Percentiles rank a stretch among this genome's conserved stretches.
Evolutionary conservation across 2,329 filamentous ascomycete species (phyloP).

Genomic region (Akanthomyces dipterigenus): DNA sequence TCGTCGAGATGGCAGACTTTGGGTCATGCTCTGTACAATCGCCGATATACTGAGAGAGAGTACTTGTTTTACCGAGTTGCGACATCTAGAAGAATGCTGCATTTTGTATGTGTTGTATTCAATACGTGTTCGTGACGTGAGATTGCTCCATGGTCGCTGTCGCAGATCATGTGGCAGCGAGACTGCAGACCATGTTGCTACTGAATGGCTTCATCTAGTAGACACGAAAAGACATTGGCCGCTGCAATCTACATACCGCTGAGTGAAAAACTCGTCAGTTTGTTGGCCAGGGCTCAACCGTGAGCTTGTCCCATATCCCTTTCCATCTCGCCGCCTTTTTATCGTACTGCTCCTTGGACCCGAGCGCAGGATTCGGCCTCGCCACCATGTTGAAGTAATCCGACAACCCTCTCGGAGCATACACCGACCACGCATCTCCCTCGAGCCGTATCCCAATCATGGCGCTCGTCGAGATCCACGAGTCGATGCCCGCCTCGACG

Average conservation of each 20-base stretch:
- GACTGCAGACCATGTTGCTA: too few species aligned
- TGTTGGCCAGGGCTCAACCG: conserved; percentile 21
- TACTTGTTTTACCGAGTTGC: too few species aligned
- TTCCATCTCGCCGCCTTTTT: conserved; percentile 27
- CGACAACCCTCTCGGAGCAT: conserved; percentile 28
- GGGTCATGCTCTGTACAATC: too few species aligned
- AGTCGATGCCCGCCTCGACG: conserved; percentile 26
- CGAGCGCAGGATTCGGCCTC: conserved; percentile 25
- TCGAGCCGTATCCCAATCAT: conserved; percentile 23
- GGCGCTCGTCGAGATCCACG: conserved; percentile 30
- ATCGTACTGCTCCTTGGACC: conserved; percentile 21
- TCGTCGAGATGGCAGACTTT: too few species aligned
- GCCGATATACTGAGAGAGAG: too few species aligned
- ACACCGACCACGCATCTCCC: conserved; percentile 24
- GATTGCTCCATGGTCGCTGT: too few species aligned
- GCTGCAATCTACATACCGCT: not conserved
- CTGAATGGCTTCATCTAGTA: too few species aligned
- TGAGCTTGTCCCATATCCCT: conserved; percentile 23
- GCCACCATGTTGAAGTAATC: conserved; percentile 29
- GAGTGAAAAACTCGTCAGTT: not conserved
- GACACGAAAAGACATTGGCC: too few species aligned
- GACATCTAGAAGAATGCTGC: too few species aligned
- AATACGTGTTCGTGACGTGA: too few species aligned
- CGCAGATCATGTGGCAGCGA: too few species aligned
- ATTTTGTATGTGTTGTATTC: too few species aligned